Conservation (phyloP, 768 basidiomycete genomes). For the Gymnopilus junonius region DNA sequence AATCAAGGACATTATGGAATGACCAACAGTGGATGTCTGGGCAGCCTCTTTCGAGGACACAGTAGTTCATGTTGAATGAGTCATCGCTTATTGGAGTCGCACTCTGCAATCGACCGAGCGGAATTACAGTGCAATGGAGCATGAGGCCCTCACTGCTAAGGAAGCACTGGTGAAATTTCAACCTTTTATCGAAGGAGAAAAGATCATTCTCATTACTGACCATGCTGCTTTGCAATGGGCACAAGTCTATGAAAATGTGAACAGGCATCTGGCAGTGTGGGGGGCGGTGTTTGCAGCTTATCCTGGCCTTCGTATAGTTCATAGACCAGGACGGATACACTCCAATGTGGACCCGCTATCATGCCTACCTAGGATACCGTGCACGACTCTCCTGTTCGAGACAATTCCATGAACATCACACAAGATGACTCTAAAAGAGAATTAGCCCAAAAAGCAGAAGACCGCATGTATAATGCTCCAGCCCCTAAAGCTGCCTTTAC, state of each 20-base stretch:
- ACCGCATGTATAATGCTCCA: neutral
- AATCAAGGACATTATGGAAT: neutral
- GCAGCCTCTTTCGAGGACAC: constrained; percentile 28
- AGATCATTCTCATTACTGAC: constrained; percentile 26
- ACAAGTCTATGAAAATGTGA: constrained; percentile 25
- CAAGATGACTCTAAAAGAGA: constrained; percentile 2
- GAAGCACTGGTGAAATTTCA: constrained; percentile 34
- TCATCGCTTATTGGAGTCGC: constrained; percentile 35
- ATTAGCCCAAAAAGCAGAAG: constrained; percentile 10
- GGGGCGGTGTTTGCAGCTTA: constrained; percentile 36
- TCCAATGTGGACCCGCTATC: constrained; percentile 36
- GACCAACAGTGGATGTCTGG: neutral
- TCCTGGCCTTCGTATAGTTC: constrained; percentile 30
- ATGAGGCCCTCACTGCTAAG: constrained; percentile 25
- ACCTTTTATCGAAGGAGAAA: constrained; percentile 39
- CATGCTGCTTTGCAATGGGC: constrained; percentile 30
- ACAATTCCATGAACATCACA: constrained; percentile 10
- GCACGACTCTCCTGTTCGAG: constrained; percentile 17
- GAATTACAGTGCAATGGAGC: constrained; percentile 36
- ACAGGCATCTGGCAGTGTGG: constrained; percentile 31
- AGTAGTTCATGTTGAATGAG: constrained; percentile 32
- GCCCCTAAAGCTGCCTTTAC: constrained; percentile 25
- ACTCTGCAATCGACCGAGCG: constrained; percentile 29
- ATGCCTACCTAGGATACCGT: constrained; percentile 17
- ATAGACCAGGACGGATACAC: constrained; percentile 36